Base-by-base conservation (phyloP, 1,284 basidiomycete genomes). In the Exsudoporus floridanus region DNA sequence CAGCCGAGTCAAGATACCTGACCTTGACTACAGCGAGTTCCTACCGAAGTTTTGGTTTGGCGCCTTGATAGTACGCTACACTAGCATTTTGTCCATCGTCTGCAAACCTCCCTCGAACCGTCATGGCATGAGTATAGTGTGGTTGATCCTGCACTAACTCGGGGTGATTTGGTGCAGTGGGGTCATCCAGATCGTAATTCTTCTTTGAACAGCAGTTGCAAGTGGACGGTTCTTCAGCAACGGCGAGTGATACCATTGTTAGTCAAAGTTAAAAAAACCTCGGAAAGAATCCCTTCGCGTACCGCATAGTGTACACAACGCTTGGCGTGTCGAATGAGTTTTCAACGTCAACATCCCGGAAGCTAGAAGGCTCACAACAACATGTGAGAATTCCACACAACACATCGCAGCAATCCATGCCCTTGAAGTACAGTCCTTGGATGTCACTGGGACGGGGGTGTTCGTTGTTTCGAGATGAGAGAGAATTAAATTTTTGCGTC, bases 341-440 rank as follows among this genome's bases (percentile, higher is more conserved):
- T 50, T 23, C 9, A 13, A 16, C 16, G 18, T 42, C 36, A 6
- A 30, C 23, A 36, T 10, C 10, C 7, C 5, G 18, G 3, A 33
- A n/a, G 23, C 13, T 23, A 5, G 21, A 43, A 33, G 9, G 45
- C 49, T 65, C 51, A 64, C 65, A 62, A 30, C 63, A 66, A 46
- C 65, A 67, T 4, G 56, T 56, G 5, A 52, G 1, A n/a, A 68
- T 50, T 36, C 59, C 54, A 35, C 57, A 54, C 33, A 67, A 27
- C 21, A 60, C n/a, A 23, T 64, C 60, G 25, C 63, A 68, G 35
- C 56, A 66, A 41, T 64, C 64, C 63, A 63, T 65, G 16, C 13
- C 25, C 39, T 30, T 14, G 21, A 30, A 13, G 10, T 43, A 27
- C 19, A 27, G 28, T 35, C 34, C 10, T 25, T 18, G 43, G 10